Evolutionary conservation across 2,329 filamentous ascomycete species (phyloP).

Genomic region (Pleoardoris graminearum): DNA sequence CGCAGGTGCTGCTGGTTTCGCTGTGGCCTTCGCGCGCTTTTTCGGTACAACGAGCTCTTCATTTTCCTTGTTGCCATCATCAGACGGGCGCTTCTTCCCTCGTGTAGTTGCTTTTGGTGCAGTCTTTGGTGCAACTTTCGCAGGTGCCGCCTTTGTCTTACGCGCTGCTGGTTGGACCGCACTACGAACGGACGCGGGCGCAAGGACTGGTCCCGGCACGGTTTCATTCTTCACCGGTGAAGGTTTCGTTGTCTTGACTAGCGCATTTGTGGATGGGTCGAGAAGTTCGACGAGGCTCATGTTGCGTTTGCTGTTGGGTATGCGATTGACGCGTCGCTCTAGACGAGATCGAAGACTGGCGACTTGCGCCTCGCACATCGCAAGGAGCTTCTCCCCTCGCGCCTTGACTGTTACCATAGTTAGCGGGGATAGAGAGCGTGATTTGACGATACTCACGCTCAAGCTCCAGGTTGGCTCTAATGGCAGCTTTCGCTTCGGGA

Average conservation of each 20-base stretch:
- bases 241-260: constrained; percentile 13
- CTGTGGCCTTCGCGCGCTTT: constrained; percentile 8
- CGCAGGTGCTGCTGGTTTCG: not conserved
- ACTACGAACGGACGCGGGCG: not conserved
- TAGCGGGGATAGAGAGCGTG: constrained; percentile 13
- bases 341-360: constrained; percentile 83
- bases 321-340: constrained; percentile 90
- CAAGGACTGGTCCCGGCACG: not conserved
- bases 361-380: constrained; percentile 86
- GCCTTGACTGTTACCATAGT: constrained; percentile 72
- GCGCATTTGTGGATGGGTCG: constrained; percentile 32
- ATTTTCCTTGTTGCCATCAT: constrained; percentile 15
- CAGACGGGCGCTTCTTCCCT: constrained; percentile 13
- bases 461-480: constrained; percentile 38
- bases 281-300: constrained; percentile 81
- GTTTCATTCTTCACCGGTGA: constrained; percentile 18
- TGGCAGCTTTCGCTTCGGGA: constrained; percentile 41
- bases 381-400: constrained; percentile 81
- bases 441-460: constrained; percentile 29
- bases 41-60: constrained; percentile 11
- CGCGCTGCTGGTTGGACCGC: constrained; percentile 9
- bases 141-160: constrained; percentile 10
- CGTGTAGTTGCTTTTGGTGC: constrained; percentile 7
- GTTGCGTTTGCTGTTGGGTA: constrained; percentile 77
- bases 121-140: constrained; percentile 6